phyloP scores from a whole-genome alignment of 148 eudicot species.

The Oxyria digyna region DNA sequence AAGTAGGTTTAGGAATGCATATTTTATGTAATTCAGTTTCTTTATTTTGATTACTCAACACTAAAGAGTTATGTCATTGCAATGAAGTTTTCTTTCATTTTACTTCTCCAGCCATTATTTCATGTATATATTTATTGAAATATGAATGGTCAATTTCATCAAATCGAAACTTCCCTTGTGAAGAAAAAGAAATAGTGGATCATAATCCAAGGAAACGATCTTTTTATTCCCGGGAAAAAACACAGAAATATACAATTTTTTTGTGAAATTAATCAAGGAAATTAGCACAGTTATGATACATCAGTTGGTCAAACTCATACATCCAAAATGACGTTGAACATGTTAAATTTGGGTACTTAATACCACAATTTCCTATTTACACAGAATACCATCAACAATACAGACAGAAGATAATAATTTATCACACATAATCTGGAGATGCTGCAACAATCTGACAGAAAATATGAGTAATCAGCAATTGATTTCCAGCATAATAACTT shows the following conservation, averaged over 20 bases:
- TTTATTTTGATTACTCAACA: too few species aligned
- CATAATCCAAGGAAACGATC: too few species aligned
- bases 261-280: too few species aligned
- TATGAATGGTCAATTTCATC: neutral
- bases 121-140: neutral
- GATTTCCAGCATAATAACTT: neutral
- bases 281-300: too few species aligned
- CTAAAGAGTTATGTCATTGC: too few species aligned
- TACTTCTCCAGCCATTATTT: too few species aligned
- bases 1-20: too few species aligned
- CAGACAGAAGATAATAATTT: neutral
- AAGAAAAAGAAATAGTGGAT: constrained; percentile 25
- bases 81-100: too few species aligned
- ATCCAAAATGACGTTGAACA: neutral
- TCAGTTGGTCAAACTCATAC: neutral
- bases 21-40: too few species aligned
- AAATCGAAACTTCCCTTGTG: constrained; percentile 38
- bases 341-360: neutral
- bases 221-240: too few species aligned
- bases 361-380: constrained; percentile 1
- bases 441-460: neutral
- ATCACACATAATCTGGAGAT: neutral
- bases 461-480: neutral
- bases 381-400: neutral
- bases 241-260: too few species aligned